These are phyloP conservation scores for Trypanosoma melophagium DNA, from an alignment of 208 protist genomes.

Conservation along the genomic window DNA sequence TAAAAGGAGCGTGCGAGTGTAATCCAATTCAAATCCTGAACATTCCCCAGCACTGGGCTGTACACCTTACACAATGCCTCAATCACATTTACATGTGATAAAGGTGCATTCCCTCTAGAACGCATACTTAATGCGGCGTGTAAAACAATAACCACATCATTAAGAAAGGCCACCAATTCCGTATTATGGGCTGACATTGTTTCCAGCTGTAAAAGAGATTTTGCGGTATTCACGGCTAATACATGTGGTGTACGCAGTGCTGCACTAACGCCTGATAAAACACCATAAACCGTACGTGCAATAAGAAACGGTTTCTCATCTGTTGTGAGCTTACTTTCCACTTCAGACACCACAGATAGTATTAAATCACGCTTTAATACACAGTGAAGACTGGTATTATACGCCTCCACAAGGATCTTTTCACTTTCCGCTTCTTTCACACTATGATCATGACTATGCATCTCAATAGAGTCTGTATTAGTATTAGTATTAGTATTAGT, in stretches of 20 bases:
- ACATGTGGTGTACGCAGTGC: not conserved
- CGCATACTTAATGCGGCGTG: not conserved
- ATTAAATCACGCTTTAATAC: constrained; percentile 5
- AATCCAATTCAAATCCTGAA: constrained; percentile 18
- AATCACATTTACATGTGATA: not conserved
- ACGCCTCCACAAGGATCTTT: constrained; percentile 12
- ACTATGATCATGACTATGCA: no score
- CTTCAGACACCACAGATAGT: not conserved
- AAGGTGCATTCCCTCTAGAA: not conserved
- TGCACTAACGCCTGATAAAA: constrained; percentile 1
- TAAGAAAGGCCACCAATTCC: constrained; percentile 2
- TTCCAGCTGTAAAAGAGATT: not conserved
- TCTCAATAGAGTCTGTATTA: no score
- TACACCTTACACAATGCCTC: constrained; percentile 13
- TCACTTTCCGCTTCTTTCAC: no score
- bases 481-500: no score
- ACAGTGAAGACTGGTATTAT: constrained; percentile 15
- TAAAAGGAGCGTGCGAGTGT: not conserved
- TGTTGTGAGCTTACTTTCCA: not conserved
- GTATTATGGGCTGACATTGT: not conserved
- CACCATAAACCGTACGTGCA: constrained; percentile 18
- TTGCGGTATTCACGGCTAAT: not conserved
- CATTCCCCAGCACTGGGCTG: not conserved
- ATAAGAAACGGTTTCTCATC: constrained; percentile 13
- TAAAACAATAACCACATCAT: constrained; percentile 12